phyloP scores from a whole-genome alignment of 192 early-diverging fungal genomes.

The Spizellomyces sp. region DNA sequence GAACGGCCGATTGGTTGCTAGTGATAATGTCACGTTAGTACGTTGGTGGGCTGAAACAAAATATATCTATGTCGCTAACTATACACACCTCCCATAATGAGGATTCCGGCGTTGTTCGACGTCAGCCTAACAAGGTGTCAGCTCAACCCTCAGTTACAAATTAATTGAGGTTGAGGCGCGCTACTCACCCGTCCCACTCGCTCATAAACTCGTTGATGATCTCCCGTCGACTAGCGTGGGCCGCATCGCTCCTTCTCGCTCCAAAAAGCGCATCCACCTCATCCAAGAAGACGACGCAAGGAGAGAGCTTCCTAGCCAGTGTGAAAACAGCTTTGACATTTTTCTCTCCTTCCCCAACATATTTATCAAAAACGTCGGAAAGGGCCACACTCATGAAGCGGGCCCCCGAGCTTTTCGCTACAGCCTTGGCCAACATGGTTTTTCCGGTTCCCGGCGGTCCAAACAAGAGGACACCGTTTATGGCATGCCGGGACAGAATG shows the following conservation, averaged over 20 bases:
- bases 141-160: too few relatives aligned
- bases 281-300: slow-evolving; percentile 97
- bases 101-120: slow-evolving; percentile 73
- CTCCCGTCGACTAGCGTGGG: slow-evolving; percentile 52
- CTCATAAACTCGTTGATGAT: slow-evolving; percentile 91
- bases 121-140: slow-evolving; percentile 10
- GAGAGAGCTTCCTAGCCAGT: slow-evolving; percentile 84
- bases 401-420: slow-evolving; percentile 83
- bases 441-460: slow-evolving; percentile 57
- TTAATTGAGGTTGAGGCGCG: too few relatives aligned
- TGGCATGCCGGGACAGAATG: slow-evolving; percentile 60
- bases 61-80: not conserved
- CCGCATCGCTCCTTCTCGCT: slow-evolving; percentile 59
- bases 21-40: slow-evolving; percentile 51
- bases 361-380: slow-evolving; percentile 96
- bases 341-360: slow-evolving; percentile 97
- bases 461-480: slow-evolving; percentile 60
- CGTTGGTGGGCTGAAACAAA: not conserved
- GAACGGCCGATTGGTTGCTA: slow-evolving; percentile 93
- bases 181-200: slow-evolving; percentile 84
- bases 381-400: slow-evolving; percentile 95
- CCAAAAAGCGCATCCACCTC: slow-evolving; percentile 93
- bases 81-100: slow-evolving; percentile 67
- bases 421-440: slow-evolving; percentile 56
- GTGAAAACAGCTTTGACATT: slow-evolving; percentile 93